phyloP scores from a whole-genome alignment of 495 filamentous ascomycete genomes.

The Polyplosphaeria fusca region DNA sequence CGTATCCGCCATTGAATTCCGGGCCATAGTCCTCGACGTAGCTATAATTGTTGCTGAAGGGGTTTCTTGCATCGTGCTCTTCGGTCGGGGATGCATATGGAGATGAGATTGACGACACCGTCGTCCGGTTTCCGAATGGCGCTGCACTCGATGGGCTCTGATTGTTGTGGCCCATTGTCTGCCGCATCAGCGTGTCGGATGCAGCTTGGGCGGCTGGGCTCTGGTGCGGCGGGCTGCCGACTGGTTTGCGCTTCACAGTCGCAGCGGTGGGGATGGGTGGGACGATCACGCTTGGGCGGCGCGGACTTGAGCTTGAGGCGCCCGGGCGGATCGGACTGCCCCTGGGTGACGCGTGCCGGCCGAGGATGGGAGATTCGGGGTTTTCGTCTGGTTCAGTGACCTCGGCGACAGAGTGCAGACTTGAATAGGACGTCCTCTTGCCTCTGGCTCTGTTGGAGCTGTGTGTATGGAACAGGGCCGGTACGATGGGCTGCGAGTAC shows the following conservation, averaged over 20 bases:
- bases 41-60: conserved; percentile 16
- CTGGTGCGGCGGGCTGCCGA: neutral
- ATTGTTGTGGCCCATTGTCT: conserved; percentile 7
- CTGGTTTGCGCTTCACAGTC: conserved; percentile 19
- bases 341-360: neutral
- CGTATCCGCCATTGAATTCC: conserved; percentile 14
- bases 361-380: conserved; percentile 2
- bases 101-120: neutral
- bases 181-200: conserved; percentile 8
- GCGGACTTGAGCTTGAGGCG: too few relatives aligned
- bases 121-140: neutral
- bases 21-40: conserved; percentile 28
- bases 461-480: conserved; percentile 22
- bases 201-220: conserved; percentile 1
- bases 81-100: conserved; percentile 2
- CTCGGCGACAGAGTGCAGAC: conserved; percentile 29
- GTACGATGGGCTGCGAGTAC: conserved; percentile 3
- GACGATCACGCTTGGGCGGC: neutral
- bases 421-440: conserved; percentile 18
- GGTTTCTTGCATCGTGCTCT: neutral
- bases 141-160: neutral
- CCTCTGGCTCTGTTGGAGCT: conserved; percentile 21
- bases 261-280: conserved; percentile 6
- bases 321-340: neutral
- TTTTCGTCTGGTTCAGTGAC: conserved; percentile 16